phyloP scores from a whole-genome alignment of 352 stramenopile genomes.

The Phytophthora cactorum region DNA sequence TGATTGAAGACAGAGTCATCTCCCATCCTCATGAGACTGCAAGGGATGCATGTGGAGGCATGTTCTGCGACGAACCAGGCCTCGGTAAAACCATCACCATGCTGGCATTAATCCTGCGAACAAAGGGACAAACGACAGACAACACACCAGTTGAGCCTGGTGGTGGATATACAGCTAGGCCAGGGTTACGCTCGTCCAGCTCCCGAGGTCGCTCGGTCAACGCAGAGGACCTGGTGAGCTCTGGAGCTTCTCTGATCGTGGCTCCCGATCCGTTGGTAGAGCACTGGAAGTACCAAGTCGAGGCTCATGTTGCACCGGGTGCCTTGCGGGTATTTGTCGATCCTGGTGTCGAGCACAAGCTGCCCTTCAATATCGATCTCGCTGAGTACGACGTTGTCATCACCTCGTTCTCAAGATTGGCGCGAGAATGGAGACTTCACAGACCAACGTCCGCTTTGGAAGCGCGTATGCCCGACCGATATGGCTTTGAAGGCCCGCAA shows the following conservation, averaged over 20 bases:
- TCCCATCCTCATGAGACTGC: constrained; percentile 21
- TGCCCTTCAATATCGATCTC: constrained; percentile 54
- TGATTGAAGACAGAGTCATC: constrained; percentile 62
- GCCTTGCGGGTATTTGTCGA: constrained; percentile 60
- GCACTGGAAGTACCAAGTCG: constrained; percentile 82
- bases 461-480: constrained; percentile 33
- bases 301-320: constrained; percentile 46
- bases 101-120: constrained; percentile 79
- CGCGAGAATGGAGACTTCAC: constrained; percentile 66
- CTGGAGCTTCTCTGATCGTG: constrained; percentile 66
- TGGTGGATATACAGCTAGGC: constrained; percentile 16
- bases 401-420: constrained; percentile 74
- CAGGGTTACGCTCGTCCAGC: constrained; percentile 47
- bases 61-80: constrained; percentile 87
- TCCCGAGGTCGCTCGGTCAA: constrained; percentile 55
- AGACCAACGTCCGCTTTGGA: constrained; percentile 69
- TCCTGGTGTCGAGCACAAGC: constrained; percentile 31
- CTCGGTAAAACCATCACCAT: constrained; percentile 90
- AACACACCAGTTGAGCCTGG: constrained; percentile 15
- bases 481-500: constrained; percentile 63
- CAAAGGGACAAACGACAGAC: constrained; percentile 62
- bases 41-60: constrained; percentile 66
- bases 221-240: constrained; percentile 50
- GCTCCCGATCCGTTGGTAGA: constrained; percentile 79
- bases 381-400: constrained; percentile 75